Conservation (phyloP, 2,329 filamentous ascomycete genomes). For the Stagonosporopsis tanaceti region DNA sequence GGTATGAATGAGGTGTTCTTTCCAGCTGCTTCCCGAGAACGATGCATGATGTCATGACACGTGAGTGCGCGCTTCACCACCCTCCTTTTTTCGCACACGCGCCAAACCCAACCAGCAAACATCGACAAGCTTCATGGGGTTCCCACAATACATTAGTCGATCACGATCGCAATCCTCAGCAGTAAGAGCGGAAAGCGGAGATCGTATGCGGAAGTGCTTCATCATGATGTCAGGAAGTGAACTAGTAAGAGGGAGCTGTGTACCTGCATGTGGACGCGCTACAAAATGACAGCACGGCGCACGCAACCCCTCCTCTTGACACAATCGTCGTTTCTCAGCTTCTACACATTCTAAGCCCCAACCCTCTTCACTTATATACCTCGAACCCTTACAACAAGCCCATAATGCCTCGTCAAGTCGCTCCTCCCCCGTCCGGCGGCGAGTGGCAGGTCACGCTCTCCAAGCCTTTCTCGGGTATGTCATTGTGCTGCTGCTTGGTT, state of each 20-base stretch:
- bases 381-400: background rate
- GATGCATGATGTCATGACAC: slow-evolving; percentile 16
- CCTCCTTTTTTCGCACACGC: background rate
- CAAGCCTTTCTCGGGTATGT: slow-evolving; percentile 38
- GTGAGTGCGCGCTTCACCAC: slow-evolving; percentile 11
- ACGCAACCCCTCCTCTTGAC: background rate
- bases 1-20: background rate
- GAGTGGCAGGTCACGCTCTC: slow-evolving; percentile 72
- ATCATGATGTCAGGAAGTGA: slow-evolving; percentile 22
- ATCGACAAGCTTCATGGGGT: background rate
- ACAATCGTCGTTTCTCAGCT: too few species aligned
- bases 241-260: slow-evolving; percentile 13
- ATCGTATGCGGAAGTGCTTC: slow-evolving; percentile 11
- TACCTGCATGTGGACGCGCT: slow-evolving; percentile 17
- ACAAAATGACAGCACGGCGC: slow-evolving; percentile 15
- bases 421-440: slow-evolving; percentile 84
- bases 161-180: background rate
- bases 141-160: background rate
- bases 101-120: background rate
- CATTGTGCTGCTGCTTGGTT: background rate
- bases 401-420: slow-evolving; percentile 37
- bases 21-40: background rate
- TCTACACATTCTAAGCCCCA: background rate
- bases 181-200: slow-evolving; percentile 5
- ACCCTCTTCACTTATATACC: background rate